phyloP scores from a whole-genome alignment of 1,284 basidiomycete species.

The Cutaneotrichosporon cutaneum region DNA sequence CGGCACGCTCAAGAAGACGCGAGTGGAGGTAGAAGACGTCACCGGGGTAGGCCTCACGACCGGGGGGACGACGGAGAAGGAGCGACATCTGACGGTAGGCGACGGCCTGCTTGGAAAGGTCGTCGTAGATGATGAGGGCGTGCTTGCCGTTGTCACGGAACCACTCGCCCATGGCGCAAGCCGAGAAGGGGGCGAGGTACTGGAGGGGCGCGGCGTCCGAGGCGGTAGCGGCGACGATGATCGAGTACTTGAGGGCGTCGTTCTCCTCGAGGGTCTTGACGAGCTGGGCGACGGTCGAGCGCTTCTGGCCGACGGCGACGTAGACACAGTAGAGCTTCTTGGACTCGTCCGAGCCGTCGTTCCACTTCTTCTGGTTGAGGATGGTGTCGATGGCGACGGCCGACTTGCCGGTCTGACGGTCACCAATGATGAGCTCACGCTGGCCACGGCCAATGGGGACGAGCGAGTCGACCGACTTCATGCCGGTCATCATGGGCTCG shows the following conservation, averaged over 20 bases:
- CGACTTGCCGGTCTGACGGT: constrained; percentile 95
- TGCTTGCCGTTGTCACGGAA: constrained; percentile 99
- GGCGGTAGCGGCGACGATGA: constrained; percentile 97
- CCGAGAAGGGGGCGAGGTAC: constrained; percentile 99
- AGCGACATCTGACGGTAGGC: constrained; percentile 99
- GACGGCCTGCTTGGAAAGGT: constrained; percentile 99
- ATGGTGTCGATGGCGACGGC: constrained; percentile 99
- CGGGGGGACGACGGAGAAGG: constrained; percentile 97
- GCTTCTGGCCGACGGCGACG: constrained; percentile 98
- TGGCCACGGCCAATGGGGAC: constrained; percentile 99
- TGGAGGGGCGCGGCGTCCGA: constrained; percentile 98
- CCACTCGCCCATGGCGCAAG: constrained; percentile 99
- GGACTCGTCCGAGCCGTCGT: constrained; percentile 89
- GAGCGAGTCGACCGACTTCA: constrained; percentile 99
- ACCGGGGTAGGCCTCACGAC: constrained; percentile 99
- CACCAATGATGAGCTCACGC: constrained; percentile 99
- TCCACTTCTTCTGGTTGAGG: constrained; percentile 99
- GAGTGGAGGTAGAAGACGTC: constrained; percentile 99
- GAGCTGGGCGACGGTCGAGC: constrained; percentile 98
- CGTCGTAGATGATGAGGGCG: constrained; percentile 98
- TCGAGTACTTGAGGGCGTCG: constrained; percentile 98
- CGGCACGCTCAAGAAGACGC: constrained; percentile 98
- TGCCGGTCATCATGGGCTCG: constrained; percentile 99
- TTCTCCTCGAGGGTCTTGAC: constrained; percentile 99
- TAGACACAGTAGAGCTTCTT: constrained; percentile 99